Base-by-base conservation (phyloP, 2,329 filamentous ascomycete species). In the Coniochaeta sp. region DNA sequence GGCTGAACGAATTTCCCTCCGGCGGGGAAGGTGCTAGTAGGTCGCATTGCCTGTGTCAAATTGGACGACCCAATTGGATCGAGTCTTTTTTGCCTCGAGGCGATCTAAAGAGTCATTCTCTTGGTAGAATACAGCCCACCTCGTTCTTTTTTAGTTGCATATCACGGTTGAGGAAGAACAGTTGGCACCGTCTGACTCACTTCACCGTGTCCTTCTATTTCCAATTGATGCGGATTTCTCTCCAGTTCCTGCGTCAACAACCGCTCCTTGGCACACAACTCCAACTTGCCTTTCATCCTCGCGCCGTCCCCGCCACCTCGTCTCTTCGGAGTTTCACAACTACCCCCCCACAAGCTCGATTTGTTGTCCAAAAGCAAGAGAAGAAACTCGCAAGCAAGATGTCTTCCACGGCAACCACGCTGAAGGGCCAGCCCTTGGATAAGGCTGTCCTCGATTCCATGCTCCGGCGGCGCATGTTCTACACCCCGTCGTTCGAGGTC, bases 401-500 rank as follows among this genome's bases (percentile, higher is more conserved):
- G 81, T 74, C 78, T 57, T 74, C 79, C 61, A 73, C 77, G 60
- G 80, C 81, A 36, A 95, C 90, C 66, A 96, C 92, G 62, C 86
- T 91, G 72, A 93, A 89, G 77, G 95, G 93, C 69, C 88, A 96
- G 81, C 87, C 90, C 76, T 88, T 99, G 69, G 92, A 98, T 76
- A 87, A 91, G 70, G 79, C 82, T 62, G 80, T 85, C 61, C 85
- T 98, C 71, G 95, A 98, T 72, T 89, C 87, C 63, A 85, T 98
- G 71, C 87, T 98, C 68, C 87, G 89, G 67, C 89, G 93, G 66
- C 89, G 92, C 74, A 81, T 93, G 78, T 98, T 98, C 81, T 96
- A 95, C 78, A 96, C 93, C 64, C 93, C 93, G 59, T 88, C 92
- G 60, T 98, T 97, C 76, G 95, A 98, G 76, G 93, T 96, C 70